Conservation (phyloP, 805 yeast genomes). For the Babjeviella inositovora region DNA sequence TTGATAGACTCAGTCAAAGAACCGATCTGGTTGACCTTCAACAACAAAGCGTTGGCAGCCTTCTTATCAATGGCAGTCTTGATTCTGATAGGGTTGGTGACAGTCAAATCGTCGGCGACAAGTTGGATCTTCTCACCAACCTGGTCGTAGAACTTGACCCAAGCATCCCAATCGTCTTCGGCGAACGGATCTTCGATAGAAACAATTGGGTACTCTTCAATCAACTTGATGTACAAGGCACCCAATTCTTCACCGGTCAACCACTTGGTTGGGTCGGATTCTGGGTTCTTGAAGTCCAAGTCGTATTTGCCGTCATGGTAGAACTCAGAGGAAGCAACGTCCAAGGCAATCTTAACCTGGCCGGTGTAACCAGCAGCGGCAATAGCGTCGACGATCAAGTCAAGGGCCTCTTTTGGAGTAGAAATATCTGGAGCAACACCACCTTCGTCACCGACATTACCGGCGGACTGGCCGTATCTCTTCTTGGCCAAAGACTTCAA, state of each 20-base stretch:
- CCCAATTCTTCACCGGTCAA: slow-evolving; percentile 80
- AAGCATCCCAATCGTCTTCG: slow-evolving; percentile 99
- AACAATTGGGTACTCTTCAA: slow-evolving; percentile 90
- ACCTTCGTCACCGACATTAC: slow-evolving; percentile 99
- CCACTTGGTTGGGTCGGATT: slow-evolving; percentile 84
- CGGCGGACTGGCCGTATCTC: slow-evolving; percentile 95
- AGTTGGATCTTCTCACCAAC: slow-evolving; percentile 65
- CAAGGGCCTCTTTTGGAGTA: slow-evolving; percentile 94
- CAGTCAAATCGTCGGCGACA: slow-evolving; percentile 97
- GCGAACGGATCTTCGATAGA: slow-evolving; percentile 98
- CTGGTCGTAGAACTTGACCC: slow-evolving; percentile 72
- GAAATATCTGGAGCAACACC: slow-evolving; percentile 98
- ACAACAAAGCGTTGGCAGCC: slow-evolving; percentile 85
- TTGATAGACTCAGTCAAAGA: slow-evolving; percentile 88
- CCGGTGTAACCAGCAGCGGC: slow-evolving; percentile 93
- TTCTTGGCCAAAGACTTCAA: slow-evolving; percentile 86
- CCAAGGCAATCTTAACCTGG: slow-evolving; percentile 81
- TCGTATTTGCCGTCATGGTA: slow-evolving; percentile 95
- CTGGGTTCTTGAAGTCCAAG: slow-evolving; percentile 95
- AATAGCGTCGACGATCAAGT: slow-evolving; percentile 82
- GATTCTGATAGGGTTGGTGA: slow-evolving; percentile 93
- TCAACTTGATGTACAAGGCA: slow-evolving; percentile 62
- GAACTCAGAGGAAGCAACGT: slow-evolving; percentile 96
- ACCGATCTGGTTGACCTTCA: slow-evolving; percentile 99
- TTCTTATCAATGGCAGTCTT: slow-evolving; percentile 92